Conservation (phyloP, 495 filamentous ascomycete genomes). For the Talaromyces liani region DNA sequence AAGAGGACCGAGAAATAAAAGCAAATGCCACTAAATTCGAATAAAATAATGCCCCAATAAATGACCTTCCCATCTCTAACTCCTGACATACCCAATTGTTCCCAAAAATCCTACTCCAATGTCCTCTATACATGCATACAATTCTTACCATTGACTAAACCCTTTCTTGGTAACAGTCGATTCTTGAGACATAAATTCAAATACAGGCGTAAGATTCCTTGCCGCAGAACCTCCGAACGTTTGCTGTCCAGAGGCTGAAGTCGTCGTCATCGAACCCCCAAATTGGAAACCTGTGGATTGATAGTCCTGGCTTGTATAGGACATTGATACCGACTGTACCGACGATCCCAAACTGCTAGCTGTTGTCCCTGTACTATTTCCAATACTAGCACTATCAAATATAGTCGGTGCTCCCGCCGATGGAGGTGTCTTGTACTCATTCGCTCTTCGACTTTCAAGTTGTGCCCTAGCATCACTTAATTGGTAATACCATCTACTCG, state of each 20-base stretch:
- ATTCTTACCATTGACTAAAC: not conserved
- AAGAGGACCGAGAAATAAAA: not conserved
- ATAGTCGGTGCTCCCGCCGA: conserved; percentile 1
- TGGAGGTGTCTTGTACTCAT: not conserved
- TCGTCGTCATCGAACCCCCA: not conserved
- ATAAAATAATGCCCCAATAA: not conserved
- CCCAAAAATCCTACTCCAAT: not conserved
- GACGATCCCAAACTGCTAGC: not conserved
- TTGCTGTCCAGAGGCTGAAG: not conserved
- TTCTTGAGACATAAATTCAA: conserved; percentile 3
- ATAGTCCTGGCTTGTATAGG: not conserved
- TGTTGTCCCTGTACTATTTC: conserved; percentile 1
- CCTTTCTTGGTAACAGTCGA: not conserved
- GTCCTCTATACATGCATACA: not conserved
- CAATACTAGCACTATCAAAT: not conserved
- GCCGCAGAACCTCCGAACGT: not conserved
- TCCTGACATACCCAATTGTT: not conserved
- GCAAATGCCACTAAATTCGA: not conserved
- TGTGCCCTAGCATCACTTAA: conserved; percentile 4
- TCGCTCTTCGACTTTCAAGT: not conserved
- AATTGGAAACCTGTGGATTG: not conserved
- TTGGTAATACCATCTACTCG: conserved; percentile 3
- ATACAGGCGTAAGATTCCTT: conserved; percentile 8
- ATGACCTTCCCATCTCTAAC: not conserved
- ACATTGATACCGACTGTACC: conserved; percentile 4